Evolutionary conservation across 352 stramenopile genomes (phyloP), one percentile per base, ranked within the genome.

Genomic region (Phytophthora constricta): DNA sequence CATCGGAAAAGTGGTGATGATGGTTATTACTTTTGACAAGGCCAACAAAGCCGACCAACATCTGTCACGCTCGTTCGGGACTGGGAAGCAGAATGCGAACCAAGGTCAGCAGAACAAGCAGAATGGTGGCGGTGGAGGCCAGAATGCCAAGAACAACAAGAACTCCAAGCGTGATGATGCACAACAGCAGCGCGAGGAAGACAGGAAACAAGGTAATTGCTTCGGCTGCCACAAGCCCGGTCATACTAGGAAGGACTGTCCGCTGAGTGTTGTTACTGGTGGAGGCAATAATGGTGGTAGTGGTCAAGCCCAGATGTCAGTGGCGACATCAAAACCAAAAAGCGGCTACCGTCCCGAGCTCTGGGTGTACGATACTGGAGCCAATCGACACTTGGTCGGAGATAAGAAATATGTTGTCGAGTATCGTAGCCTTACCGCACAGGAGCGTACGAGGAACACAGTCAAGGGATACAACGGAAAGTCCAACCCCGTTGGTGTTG

Each of bases 351-450:
- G 31, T 13, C 39, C 39, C 4, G 39, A 46, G 5, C 5, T 5
- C 5, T 46, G 39, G 39, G n/a, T 46, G 39, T 19, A 20, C 16
- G 39, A 46, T 14, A 23, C 5, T 22, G n/a, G 8, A 8, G 16
- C 39, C 8, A 46, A 46, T 22, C 13, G 39, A 14, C 39, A 46
- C 16, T 19, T 46, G 8, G 39, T 46, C n/a, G 39, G 39, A 4
- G n/a, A 56, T 27, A 45, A 56, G 8, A 26, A 14, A 26, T 66
- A 66, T 22, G 59, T 60, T 17, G 50, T 57, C 7, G 9, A 8
- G 31, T 57, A 37, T 33, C 31, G 50, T 1, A 31, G 19, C 16
- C 41, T 55, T 14, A 26, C 27, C 14, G 3, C n/a, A n/a, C n/a
- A n/a, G n/a, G n/a, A n/a, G n/a, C n/a, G n/a, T n/a, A 13, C 11